Evolutionary conservation across 768 basidiomycete genomes (phyloP).

Genomic region (Leccinum olivaceopallidum): DNA sequence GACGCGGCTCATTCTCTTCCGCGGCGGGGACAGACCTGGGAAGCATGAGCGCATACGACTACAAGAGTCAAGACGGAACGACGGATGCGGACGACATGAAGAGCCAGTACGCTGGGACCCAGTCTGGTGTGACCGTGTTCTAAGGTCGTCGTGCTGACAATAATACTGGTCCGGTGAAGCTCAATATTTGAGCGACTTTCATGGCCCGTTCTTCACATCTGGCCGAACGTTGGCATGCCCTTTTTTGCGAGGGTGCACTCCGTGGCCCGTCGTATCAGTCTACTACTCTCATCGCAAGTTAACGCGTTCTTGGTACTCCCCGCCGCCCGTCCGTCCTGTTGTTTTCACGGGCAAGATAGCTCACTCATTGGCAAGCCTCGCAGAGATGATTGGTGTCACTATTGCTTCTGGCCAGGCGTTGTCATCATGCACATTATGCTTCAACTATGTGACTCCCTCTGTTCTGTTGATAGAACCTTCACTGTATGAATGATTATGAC

Average conservation of each 20-base stretch:
- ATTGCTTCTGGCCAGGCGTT: conserved; percentile 4
- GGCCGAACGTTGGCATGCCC: conserved; percentile 15
- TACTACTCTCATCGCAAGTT: conserved; percentile 14
- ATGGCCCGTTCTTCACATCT: conserved; percentile 3
- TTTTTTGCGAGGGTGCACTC: conserved; percentile 8
- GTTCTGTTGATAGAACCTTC: conserved; percentile 10
- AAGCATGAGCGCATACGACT: conserved; percentile 73
- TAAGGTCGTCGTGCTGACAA: conserved; percentile 36
- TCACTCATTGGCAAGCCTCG: conserved; percentile 6
- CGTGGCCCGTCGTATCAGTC: conserved; percentile 10
- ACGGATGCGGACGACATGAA: conserved; percentile 85
- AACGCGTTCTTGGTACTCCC: conserved; percentile 9
- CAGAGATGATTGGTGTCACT: conserved; percentile 1
- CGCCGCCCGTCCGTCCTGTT: conserved; percentile 1
- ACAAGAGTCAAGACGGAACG: conserved; percentile 88
- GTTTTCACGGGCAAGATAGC: conserved; percentile 5
- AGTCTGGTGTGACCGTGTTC: conserved; percentile 84
- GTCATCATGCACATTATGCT: conserved; percentile 28
- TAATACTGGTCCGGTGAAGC: conserved; percentile 6
- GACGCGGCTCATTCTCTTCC: conserved; percentile 75
- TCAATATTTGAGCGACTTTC: conserved; percentile 18
- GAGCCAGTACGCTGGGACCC: conserved; percentile 84
- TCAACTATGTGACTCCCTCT: conserved; percentile 15
- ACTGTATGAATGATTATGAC: conserved; percentile 25
- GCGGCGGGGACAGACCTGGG: conserved; percentile 77